These are phyloP conservation scores for Penicillium samsonianum DNA, from an alignment of 495 filamentous ascomycete genomes.

Conservation along the genomic window DNA sequence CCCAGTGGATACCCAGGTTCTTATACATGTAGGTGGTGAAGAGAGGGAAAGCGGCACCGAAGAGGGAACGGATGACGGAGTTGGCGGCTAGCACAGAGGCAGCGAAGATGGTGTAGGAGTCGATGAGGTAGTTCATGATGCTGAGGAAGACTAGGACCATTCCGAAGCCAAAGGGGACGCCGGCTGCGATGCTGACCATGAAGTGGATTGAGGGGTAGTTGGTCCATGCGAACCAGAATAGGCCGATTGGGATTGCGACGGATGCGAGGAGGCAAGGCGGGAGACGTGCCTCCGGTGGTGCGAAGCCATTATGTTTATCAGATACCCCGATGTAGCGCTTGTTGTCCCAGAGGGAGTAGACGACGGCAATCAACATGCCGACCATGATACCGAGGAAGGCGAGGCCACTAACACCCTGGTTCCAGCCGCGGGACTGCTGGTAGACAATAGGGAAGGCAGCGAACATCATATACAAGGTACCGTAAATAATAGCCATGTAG, in stretches of 20 bases:
- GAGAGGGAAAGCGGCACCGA: constrained; percentile 83
- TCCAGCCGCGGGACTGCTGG: constrained; percentile 70
- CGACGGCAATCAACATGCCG: constrained; percentile 71
- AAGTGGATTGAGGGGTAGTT: constrained; percentile 69
- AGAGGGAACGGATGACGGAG: constrained; percentile 64
- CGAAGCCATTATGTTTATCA: constrained; percentile 41
- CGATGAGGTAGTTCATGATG: constrained; percentile 79
- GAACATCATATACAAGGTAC: constrained; percentile 82
- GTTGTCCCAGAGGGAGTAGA: constrained; percentile 52
- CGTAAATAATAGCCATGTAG: constrained; percentile 76
- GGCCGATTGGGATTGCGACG: constrained; percentile 45
- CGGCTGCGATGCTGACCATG: constrained; percentile 63
- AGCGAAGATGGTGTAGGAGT: constrained; percentile 78
- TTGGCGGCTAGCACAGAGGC: constrained; percentile 80
- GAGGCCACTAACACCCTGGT: constrained; percentile 68
- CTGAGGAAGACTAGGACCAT: constrained; percentile 75
- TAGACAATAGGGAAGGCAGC: constrained; percentile 82
- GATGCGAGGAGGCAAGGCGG: constrained; percentile 48
- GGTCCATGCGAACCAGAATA: constrained; percentile 73
- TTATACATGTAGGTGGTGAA: constrained; percentile 80
- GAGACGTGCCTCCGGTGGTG: constrained; percentile 51
- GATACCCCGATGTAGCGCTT: constrained; percentile 45
- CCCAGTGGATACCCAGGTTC: constrained; percentile 80
- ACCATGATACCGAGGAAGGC: constrained; percentile 80
- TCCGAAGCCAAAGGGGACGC: constrained; percentile 71